Evolutionary conservation across 2,329 filamentous ascomycete genomes (phyloP), one percentile per base, ranked within the genome.

Genomic region (Xylariaceae sp.): DNA sequence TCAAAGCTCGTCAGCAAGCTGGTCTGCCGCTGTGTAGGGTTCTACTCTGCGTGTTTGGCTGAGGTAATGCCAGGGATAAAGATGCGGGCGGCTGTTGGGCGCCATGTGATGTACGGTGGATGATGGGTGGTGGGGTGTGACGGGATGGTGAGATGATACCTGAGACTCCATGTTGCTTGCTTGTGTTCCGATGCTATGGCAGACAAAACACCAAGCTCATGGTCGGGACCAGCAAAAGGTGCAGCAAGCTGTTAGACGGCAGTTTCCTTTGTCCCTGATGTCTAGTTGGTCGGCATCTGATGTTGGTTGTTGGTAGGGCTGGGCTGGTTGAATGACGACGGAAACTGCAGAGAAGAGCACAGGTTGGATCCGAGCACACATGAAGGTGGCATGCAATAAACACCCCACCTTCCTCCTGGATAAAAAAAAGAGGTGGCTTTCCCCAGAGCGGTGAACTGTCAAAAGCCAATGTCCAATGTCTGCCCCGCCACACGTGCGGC

Each of bases 81-180:
- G n/a, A n/a, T n/a, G 49, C 53, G 9, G 26, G 13, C n/a, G 27
- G 16, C 30, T 11, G 11, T 45, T 7, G 36, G 53, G 15, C 26
- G 10, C 13, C 18, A 47, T 32, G 42, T 42, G 32, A 23, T 35
- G 21, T 29, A 47, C 16, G 21, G 40, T 9, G n/a, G 16, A 18
- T 29, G 50, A 54, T 50, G 46, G 47, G 56, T 59, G 53, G 49
- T 41, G 53, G 53, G 45, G 57, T 49, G n/a, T 32, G 29, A 18
- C 33, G 40, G 10, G 48, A 45, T 50, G 55, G 58, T 53, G 53
- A 42, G 37, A 59, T 54, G 69, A 59, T 70, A 78, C 76, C 75
- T 78, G 76, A 71, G 73, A 75, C 68, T 78, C 76, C 76, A 78
- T 78, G 53, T 39, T 60, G 59, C 33, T 66, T 76, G 61, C 47